phyloP scores from a whole-genome alignment of 2,329 filamentous ascomycete species.

The Myriosclerotinia scirpicola region DNA sequence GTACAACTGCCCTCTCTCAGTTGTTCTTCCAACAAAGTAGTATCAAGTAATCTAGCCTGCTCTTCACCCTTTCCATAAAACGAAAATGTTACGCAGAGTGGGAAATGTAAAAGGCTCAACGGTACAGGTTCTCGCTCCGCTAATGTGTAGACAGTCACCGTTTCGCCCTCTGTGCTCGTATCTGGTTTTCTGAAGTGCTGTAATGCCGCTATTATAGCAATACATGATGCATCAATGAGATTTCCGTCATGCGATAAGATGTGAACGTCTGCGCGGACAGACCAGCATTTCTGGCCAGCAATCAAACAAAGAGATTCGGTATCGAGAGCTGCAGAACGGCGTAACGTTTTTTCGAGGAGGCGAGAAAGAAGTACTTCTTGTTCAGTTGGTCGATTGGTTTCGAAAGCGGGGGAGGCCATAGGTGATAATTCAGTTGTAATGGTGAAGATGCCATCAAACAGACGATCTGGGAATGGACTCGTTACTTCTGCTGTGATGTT shows the following conservation, averaged over 20 bases:
- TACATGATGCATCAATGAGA: conserved; percentile 79
- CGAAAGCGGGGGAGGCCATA: conserved; percentile 88
- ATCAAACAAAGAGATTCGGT: conserved; percentile 94
- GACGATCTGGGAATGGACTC: conserved; percentile 80
- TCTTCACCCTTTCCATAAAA: conserved; percentile 68
- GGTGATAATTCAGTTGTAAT: conserved; percentile 89
- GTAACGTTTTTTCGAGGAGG: conserved; percentile 89
- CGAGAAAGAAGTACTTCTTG: conserved; percentile 83
- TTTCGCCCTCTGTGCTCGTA: conserved; percentile 79
- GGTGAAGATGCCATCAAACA: conserved; percentile 93
- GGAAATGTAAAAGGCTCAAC: conserved; percentile 86
- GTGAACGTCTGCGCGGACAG: conserved; percentile 86
- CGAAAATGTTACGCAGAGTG: conserved; percentile 86
- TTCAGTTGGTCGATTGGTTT: conserved; percentile 79
- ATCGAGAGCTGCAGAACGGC: conserved; percentile 87
- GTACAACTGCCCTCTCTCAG: conserved; percentile 71
- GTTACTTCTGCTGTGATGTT: conserved; percentile 87
- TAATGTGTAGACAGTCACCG: conserved; percentile 78
- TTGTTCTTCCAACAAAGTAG: conserved; percentile 73
- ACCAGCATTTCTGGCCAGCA: conserved; percentile 88
- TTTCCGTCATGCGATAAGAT: conserved; percentile 90
- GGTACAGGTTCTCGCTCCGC: conserved; percentile 88
- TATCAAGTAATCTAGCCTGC: conserved; percentile 70
- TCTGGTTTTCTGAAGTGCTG: conserved; percentile 91
- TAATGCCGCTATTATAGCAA: conserved; percentile 83